Conservation (phyloP, 116 monocot species). For the Iris pallida region DNA sequence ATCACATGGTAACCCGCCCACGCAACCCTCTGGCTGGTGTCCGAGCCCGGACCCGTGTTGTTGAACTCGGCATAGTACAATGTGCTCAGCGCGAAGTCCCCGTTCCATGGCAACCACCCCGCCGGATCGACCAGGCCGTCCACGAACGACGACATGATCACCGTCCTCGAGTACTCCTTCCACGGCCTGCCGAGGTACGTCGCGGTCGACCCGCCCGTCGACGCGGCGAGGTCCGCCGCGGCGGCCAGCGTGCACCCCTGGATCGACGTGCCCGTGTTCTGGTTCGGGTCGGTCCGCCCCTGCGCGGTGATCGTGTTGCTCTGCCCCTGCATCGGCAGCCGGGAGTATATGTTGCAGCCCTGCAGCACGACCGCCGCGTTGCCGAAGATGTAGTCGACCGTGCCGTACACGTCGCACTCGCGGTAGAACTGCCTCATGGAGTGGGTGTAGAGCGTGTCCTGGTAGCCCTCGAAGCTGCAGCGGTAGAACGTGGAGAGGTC, state of each 20-base stretch:
- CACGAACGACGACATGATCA: conserved; percentile 52
- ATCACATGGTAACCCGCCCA: conserved; percentile 34
- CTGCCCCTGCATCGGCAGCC: conserved; percentile 17
- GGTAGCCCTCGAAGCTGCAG: neutral
- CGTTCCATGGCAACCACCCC: conserved; percentile 45
- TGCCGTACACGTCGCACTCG: conserved; percentile 25
- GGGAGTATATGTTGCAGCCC: conserved; percentile 27
- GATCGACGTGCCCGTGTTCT: conserved; percentile 44
- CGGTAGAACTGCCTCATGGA: neutral
- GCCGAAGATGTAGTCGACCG: conserved; percentile 51
- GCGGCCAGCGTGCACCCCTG: conserved; percentile 25
- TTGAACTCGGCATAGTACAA: conserved; percentile 43
- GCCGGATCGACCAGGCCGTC: conserved; percentile 36
- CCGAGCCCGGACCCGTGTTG: conserved; percentile 28
- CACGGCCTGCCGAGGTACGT: conserved; percentile 69
- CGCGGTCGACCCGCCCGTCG: neutral
- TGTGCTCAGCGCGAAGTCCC: conserved; percentile 20
- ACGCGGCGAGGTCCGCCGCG: conserved; percentile 12
- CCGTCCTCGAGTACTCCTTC: conserved; percentile 58
- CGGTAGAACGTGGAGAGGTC: neutral
- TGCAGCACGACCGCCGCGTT: conserved; percentile 45
- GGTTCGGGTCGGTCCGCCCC: conserved; percentile 44
- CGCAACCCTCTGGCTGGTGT: conserved; percentile 16
- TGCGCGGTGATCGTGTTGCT: conserved; percentile 44
- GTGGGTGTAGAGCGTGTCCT: neutral